Conservation (phyloP, 2,329 filamentous ascomycete species). For the Aspergillus japonicus region DNA sequence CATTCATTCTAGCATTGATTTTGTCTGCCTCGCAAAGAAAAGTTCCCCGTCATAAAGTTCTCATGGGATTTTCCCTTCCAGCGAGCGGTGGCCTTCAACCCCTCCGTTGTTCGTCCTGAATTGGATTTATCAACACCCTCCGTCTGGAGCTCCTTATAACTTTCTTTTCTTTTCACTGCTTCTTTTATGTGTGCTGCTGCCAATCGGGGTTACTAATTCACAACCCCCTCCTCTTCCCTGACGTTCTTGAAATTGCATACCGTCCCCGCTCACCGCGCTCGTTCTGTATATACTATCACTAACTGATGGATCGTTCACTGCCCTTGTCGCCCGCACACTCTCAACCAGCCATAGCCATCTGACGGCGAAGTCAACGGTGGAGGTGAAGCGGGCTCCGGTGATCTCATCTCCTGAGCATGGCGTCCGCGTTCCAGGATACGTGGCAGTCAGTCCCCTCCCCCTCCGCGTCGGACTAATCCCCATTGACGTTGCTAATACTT, state of each 20-base stretch:
- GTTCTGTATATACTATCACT: slow-evolving; percentile 21
- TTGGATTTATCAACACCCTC: slow-evolving; percentile 1
- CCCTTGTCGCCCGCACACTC: slow-evolving; percentile 48
- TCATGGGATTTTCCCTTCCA: slow-evolving; percentile 25
- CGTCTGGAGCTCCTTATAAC: background rate
- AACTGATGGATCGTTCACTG: slow-evolving; percentile 56
- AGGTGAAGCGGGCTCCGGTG: slow-evolving; percentile 36
- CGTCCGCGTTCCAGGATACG: slow-evolving; percentile 49
- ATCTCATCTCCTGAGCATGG: slow-evolving; percentile 36
- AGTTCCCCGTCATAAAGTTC: slow-evolving; percentile 15
- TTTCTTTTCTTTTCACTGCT: background rate
- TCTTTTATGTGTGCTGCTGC: background rate
- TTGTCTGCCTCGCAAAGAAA: slow-evolving; percentile 6
- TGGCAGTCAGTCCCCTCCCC: slow-evolving; percentile 48
- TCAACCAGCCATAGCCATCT: slow-evolving; percentile 58
- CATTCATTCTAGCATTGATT: no score
- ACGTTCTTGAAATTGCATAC: background rate
- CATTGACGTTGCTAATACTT: slow-evolving; percentile 18
- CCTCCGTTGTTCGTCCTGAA: slow-evolving; percentile 16
- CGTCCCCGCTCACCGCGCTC: slow-evolving; percentile 9
- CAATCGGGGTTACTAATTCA: background rate
- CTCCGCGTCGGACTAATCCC: no score
- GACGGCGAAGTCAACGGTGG: slow-evolving; percentile 57
- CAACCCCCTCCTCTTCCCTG: background rate
- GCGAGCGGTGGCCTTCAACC: slow-evolving; percentile 21